Evolutionary conservation across 176 grass and related monocot genomes (phyloP), one percentile per base, ranked within the genome.

Genomic region (Eleusine coracana): DNA sequence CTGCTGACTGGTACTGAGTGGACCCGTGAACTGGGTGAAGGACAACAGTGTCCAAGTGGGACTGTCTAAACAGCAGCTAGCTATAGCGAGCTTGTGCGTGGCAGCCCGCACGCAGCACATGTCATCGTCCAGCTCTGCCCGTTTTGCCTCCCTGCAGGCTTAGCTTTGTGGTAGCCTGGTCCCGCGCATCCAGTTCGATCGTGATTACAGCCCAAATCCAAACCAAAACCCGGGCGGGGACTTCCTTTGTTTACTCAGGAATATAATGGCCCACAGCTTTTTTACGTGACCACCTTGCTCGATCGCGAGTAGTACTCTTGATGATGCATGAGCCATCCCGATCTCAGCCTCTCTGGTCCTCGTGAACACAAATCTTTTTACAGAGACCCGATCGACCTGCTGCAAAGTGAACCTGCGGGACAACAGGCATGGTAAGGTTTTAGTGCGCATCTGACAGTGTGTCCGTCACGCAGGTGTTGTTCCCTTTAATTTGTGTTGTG

Each of bases 91-190:
- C 50, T 52, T 11, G 36, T 34, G 50, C 75, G 23, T 27, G 27
- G 20, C 75, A 58, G 74, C 45, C 14, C 31, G 31, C 31, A 29
- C 6, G 20, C 78, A 50, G 76, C 82, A 88, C 88, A 91, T 84
- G 88, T 80, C 89, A 79, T 83, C 89, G 68, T 73, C 82, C 85
- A 91, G 42, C 79, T 88, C 84, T 88, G 77, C 81, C 48, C 79
- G 66, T 73, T 84, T 90, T 94, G 88, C 89, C 82, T 81, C 34
- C 25, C 25, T 27, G 31, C 31, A 34, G 31, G 31, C 31, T 34
- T 34, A 61, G 21, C 21, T 25, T 25, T 8, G 56, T 11, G 31
- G 31, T 34, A 11, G 21, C n/a, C 21, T 11, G 59, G 64, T 36
- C 52, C 18, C 48, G 17, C 48, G 17, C 7, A 38, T 29, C 49